Evolutionary conservation across 108 stramenopile species (phyloP), one percentile per base, ranked within the genome.

Genomic region (Craspedostauros australis): DNA sequence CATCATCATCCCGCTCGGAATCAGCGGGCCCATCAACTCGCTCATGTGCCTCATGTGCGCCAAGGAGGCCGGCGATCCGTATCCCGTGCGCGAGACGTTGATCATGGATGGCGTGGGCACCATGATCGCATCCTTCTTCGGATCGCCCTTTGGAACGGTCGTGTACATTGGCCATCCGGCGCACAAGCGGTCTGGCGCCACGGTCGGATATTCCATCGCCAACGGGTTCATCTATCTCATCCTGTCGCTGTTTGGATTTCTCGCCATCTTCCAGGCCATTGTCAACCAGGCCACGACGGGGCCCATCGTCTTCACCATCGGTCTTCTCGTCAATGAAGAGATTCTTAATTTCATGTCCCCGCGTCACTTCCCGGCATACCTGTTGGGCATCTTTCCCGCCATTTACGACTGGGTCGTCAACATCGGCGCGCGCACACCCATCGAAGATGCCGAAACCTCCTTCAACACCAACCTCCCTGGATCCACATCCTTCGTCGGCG

Each of bases 121-220:
- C 20, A 39, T 70, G 16, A 57, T 82, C 62, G 70, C 46, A 29
- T 48, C 76, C 15, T 50, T 79, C 34, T 72, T 85, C 20, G 84
- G 84, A 16, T 62, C 47, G 32, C 77, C 77, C 5, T 85, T 79
- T 52, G 79, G 79, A 37, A 82, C 80, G 23, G 75, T 76, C 33
- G 54, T 85, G 50, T 66, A 57, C 34, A 73, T 81, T 58, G 84
- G 84, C 32, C 84, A 85, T 46, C 80, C 84, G 5, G 80, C 62
- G 44, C 67, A 82, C 69, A 85, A 85, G 57, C 32, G 54, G 23
- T 43, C 65, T 25, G 84, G 80, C 2, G 84, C 77, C 19, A 42
- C 59, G 37, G 39, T 61, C 1, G 78, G 80, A 42, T 86, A 79
- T 62, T 70, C 66, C 33, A 23, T 66, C 34, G 48, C 54, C 16